Base-by-base conservation (phyloP, 2,329 filamentous ascomycete genomes). In the Albophoma yamanashiensis region DNA sequence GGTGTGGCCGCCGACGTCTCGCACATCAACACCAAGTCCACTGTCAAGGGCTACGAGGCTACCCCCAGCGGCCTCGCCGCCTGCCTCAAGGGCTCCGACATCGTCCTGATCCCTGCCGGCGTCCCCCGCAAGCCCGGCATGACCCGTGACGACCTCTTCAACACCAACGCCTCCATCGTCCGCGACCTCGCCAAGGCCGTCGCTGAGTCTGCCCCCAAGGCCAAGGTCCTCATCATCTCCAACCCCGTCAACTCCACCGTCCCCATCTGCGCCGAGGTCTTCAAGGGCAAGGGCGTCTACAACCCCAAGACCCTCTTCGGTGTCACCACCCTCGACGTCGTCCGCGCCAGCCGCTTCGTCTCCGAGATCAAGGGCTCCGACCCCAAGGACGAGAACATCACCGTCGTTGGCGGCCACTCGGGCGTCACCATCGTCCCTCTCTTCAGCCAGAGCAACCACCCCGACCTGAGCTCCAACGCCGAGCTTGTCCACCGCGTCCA, bases 211-310 rank as follows among this genome's bases (percentile, higher is more conserved):
- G 85, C 88, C 74, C 94, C 94, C 71, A 84, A 97, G 66, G 94
- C 94, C 78, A 96, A 96, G 81, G 84, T 97, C 77, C 87, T 97
- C 75, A 86, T 99, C 83, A 99, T 99, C 81, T 86, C 92, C 79
- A 99, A 99, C 88, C 94, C 94, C 64, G 92, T 99, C 82, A 99
- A 99, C 91, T 97, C 92, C 70, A 99, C 94, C 74, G 94, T 99
- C 72, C 94, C 94, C 76, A 99, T 99, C 80, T 88, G 88, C 75
- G 88, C 91, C 75, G 94, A 97, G 86, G 87, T 97, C 75, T 96
- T 92, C 90, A 97, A 97, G 89, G 80, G 85, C 76, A 84, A 81
- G 70, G 92, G 92, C 69, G 93, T 97, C 82, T 99, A 97, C 88
- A 93, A 99, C 87, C 92, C 94, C 78, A 95, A 95, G 88, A 91